Percentiles rank a stretch among this genome's conserved stretches.
These are phyloP conservation scores for Suillus fuscotomentosus DNA, from an alignment of 768 basidiomycete genomes.

Conservation along the genomic window DNA sequence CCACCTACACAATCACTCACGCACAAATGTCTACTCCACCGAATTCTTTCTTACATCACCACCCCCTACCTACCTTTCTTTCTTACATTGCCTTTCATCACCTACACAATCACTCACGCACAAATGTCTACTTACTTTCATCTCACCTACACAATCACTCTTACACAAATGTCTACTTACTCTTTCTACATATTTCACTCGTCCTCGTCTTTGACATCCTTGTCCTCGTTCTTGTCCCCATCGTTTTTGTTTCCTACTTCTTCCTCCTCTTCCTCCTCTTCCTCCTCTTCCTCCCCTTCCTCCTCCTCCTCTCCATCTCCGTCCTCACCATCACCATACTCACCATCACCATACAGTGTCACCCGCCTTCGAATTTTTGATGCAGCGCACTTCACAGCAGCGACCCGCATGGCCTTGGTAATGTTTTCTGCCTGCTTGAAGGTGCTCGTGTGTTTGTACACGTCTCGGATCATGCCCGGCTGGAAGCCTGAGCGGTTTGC, in stretches of 20 bases:
- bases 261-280: neutral
- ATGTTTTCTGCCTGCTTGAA: neutral
- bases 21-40: too few species aligned
- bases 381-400: neutral
- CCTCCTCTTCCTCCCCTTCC: neutral
- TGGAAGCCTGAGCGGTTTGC: neutral
- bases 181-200: neutral
- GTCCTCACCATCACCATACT: neutral
- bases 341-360: too few species aligned
- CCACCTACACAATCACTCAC: too few species aligned
- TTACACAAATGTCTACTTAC: too few species aligned
- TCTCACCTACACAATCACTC: too few species aligned
- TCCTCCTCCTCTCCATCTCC: neutral
- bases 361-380: neutral
- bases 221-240: neutral
- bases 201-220: neutral
- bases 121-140: too few species aligned
- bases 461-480: neutral
- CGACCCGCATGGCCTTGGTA: neutral
- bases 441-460: neutral
- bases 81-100: too few species aligned
- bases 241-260: neutral
- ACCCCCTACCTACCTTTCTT: too few species aligned
- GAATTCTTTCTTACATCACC: too few species aligned
- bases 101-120: too few species aligned